Evolutionary conservation across 2,329 filamentous ascomycete species (phyloP).

Genomic region (Pseudocercospora eumusae): DNA sequence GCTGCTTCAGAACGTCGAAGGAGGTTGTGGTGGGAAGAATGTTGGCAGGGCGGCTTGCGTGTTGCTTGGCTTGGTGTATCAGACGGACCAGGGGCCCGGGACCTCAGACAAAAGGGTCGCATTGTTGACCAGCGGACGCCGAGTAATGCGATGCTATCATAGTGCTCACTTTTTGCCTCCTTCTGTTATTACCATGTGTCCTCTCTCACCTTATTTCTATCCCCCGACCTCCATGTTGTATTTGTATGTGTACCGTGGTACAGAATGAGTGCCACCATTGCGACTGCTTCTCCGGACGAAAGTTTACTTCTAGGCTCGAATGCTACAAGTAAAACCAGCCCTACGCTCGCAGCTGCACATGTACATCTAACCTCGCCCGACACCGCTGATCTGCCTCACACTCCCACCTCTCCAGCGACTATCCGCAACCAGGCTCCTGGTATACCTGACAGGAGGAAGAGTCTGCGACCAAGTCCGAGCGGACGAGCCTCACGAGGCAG

Average conservation of each 20-base stretch:
- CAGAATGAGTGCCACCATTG: conserved; percentile 3
- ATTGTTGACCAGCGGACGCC: not conserved
- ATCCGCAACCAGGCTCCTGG: conserved; percentile 36
- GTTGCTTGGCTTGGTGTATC: not conserved
- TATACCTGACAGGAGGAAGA: conserved; percentile 34
- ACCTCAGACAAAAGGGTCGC: not conserved
- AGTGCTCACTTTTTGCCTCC: conserved; percentile 1
- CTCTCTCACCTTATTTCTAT: not conserved
- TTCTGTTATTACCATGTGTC: not conserved
- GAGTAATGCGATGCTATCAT: too few relatives aligned
- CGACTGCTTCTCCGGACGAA: not conserved
- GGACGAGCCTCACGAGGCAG: conserved; percentile 17
- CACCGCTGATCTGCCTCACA: not conserved
- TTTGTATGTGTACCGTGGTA: not conserved
- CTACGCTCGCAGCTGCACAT: not conserved
- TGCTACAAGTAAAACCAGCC: too few relatives aligned
- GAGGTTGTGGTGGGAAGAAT: not conserved
- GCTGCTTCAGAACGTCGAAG: not conserved
- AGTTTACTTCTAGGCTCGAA: not conserved
- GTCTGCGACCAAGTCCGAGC: conserved; percentile 23
- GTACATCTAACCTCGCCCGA: not conserved
- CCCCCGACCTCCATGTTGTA: not conserved
- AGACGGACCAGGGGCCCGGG: conserved; percentile 3
- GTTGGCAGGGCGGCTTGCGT: not conserved
- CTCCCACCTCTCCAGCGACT: conserved; percentile 7